Percentiles rank a stretch among this genome's conserved stretches.
Conservation (phyloP, 768 basidiomycete genomes). For the Russula emetica region DNA sequence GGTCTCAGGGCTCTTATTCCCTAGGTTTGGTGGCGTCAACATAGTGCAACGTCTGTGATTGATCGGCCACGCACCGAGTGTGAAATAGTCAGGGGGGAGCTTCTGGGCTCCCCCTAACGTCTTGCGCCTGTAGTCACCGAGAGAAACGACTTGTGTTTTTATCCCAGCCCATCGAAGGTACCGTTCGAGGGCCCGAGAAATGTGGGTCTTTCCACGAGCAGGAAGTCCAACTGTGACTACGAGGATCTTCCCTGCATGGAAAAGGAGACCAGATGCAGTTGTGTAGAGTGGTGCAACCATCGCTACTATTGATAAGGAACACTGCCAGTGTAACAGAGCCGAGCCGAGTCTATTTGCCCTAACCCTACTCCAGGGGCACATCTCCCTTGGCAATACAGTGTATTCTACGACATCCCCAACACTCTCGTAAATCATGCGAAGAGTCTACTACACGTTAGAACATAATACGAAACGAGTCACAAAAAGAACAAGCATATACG, state of each 20-base stretch:
- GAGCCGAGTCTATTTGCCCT: not conserved
- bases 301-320: not conserved
- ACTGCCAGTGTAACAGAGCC: no score
- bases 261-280: conserved; percentile 81
- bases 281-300: conserved; percentile 96
- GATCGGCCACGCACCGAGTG: conserved; percentile 51
- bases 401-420: conserved; percentile 12
- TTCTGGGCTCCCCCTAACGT: conserved; percentile 82
- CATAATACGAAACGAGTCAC: not conserved
- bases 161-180: conserved; percentile 98
- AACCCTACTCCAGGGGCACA: conserved; percentile 20
- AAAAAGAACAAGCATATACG: conserved; percentile 5
- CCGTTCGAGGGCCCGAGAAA: conserved; percentile 91
- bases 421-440: not conserved
- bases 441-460: conserved; percentile 6
- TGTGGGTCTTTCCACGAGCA: conserved; percentile 94
- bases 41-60: conserved; percentile 10
- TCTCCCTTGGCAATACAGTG: no score
- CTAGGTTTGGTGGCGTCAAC: conserved; percentile 32
- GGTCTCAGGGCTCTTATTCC: conserved; percentile 78
- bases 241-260: conserved; percentile 93
- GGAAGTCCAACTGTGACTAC: conserved; percentile 91
- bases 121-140: conserved; percentile 93
- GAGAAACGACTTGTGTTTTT: conserved; percentile 89
- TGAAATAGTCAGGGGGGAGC: conserved; percentile 91